These are phyloP conservation scores for Venustampulla echinocandica DNA, from an alignment of 495 filamentous ascomycete species.

Conservation along the genomic window DNA sequence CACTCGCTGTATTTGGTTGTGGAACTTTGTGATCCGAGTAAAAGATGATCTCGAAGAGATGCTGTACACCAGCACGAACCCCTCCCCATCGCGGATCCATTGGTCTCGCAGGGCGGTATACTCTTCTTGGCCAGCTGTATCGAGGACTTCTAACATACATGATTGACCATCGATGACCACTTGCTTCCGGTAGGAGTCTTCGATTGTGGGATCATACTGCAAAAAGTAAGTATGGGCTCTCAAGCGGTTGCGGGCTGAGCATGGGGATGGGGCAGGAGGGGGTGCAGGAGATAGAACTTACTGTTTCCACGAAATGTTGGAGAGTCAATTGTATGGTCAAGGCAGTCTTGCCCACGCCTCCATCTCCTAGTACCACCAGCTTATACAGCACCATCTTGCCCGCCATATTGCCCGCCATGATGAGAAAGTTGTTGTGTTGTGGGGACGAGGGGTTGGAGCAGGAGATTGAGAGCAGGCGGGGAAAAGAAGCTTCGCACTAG, in stretches of 20 bases:
- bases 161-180: constrained; percentile 94
- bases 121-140: constrained; percentile 98
- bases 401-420: constrained; percentile 40
- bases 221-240: constrained; percentile 10
- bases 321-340: constrained; percentile 88
- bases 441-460: constrained; percentile 4
- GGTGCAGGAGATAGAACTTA: constrained; percentile 9
- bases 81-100: constrained; percentile 97
- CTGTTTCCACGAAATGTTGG: constrained; percentile 53
- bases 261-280: no score
- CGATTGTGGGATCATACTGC: constrained; percentile 89
- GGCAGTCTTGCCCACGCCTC: constrained; percentile 93
- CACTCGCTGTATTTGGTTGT: constrained; percentile 93
- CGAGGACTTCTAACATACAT: constrained; percentile 97
- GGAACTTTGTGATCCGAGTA: constrained; percentile 86
- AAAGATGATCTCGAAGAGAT: constrained; percentile 95
- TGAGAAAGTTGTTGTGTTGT: constrained; percentile 1
- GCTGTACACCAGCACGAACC: constrained; percentile 95
- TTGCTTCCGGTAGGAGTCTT: constrained; percentile 97
- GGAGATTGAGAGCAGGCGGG: background rate
- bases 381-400: constrained; percentile 95
- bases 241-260: background rate
- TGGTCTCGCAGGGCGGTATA: constrained; percentile 95
- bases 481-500: no score
- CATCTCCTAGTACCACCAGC: constrained; percentile 92